These are phyloP conservation scores for Aspergillus homomorphus DNA, from an alignment of 495 filamentous ascomycete species.

Conservation along the genomic window DNA sequence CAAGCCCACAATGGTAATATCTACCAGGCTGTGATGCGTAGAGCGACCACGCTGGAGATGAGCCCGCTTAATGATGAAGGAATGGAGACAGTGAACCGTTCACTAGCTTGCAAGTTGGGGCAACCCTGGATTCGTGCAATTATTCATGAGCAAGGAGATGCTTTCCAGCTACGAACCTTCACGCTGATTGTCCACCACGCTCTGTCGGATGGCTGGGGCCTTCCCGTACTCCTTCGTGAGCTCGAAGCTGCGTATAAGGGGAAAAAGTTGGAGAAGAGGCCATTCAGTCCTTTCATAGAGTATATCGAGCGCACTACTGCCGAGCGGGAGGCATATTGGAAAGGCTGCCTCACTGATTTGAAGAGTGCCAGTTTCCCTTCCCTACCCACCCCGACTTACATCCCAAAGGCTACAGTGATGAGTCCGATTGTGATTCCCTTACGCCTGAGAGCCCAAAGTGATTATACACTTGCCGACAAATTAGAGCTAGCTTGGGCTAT, in stretches of 20 bases:
- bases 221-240: constrained; percentile 15
- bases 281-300: constrained; percentile 20
- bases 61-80: constrained; percentile 2
- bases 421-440: not conserved
- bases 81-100: constrained; percentile 1
- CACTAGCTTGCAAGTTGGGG: constrained; percentile 9
- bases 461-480: constrained; percentile 2
- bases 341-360: constrained; percentile 5
- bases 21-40: constrained; percentile 46
- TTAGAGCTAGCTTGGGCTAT: constrained; percentile 8
- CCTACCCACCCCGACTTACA: constrained; percentile 6
- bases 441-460: not conserved
- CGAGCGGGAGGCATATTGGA: constrained; percentile 9
- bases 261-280: not conserved
- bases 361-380: constrained; percentile 12
- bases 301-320: constrained; percentile 10
- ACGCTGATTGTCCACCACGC: constrained; percentile 17
- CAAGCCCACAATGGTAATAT: constrained; percentile 29
- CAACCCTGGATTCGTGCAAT: constrained; percentile 8
- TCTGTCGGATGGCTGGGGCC: constrained; percentile 18
- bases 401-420: not conserved
- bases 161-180: not conserved
- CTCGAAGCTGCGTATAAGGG: constrained; percentile 13
- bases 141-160: not conserved
- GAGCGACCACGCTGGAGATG: constrained; percentile 26